A percentile compares a stretch with the other conserved stretches of the same genome.
Evolutionary conservation across 768 basidiomycete species (phyloP).

Genomic region (Lentinus tigrinus): DNA sequence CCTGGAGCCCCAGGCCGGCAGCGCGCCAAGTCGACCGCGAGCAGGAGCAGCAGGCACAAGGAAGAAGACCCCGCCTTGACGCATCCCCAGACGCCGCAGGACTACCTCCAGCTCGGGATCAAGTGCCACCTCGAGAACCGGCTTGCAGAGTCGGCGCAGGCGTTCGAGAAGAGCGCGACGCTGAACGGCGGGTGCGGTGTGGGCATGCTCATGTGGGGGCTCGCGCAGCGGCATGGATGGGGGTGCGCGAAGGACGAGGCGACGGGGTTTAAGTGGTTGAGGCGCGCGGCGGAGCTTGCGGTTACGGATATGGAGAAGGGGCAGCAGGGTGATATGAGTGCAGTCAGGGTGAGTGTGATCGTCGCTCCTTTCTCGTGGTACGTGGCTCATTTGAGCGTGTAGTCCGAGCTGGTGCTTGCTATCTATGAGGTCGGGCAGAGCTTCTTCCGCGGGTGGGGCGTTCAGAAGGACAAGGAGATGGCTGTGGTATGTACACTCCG

Average conservation of each 20-base stretch:
- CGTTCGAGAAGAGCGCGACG: conserved; percentile 76
- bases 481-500: conserved; percentile 57
- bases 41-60: conserved; percentile 1
- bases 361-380: background rate
- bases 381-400: background rate
- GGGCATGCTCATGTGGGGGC: conserved; percentile 92
- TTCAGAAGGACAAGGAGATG: conserved; percentile 86
- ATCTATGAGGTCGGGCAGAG: conserved; percentile 93
- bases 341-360: conserved; percentile 45
- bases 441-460: conserved; percentile 92
- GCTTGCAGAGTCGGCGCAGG: conserved; percentile 63
- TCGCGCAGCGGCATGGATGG: conserved; percentile 86
- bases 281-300: conserved; percentile 77
- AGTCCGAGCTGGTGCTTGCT: conserved; percentile 83
- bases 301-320: conserved; percentile 73
- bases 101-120: conserved; percentile 76
- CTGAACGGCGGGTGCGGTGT: conserved; percentile 78
- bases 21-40: background rate
- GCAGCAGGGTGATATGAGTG: conserved; percentile 51
- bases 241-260: conserved; percentile 79
- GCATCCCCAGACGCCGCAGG: conserved; percentile 48
- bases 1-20: background rate
- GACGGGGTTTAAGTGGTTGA: conserved; percentile 79
- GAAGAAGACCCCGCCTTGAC: background rate
- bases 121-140: conserved; percentile 74